Conservation (phyloP, 2,329 filamentous ascomycete genomes). For the Alternaria consortialis region DNA sequence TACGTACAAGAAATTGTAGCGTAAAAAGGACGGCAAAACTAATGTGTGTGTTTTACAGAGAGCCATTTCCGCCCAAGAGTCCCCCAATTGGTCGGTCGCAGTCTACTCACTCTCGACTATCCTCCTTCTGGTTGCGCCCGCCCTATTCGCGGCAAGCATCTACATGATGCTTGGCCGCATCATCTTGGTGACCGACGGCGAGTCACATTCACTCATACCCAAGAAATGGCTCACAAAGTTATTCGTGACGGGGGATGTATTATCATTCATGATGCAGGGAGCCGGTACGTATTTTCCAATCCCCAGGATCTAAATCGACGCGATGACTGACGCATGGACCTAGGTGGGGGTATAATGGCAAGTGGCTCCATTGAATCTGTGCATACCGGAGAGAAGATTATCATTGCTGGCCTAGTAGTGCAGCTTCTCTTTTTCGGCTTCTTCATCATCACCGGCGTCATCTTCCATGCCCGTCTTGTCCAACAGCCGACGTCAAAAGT, state of each 20-base stretch:
- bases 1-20: not conserved
- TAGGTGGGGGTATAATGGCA: conserved; percentile 51
- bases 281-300: conserved; percentile 17
- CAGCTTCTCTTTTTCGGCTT: conserved; percentile 60
- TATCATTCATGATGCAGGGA: conserved; percentile 56
- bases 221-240: conserved; percentile 54
- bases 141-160: conserved; percentile 59
- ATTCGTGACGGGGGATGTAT: conserved; percentile 57
- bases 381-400: conserved; percentile 53
- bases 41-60: not conserved
- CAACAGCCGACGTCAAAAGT: not conserved
- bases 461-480: conserved; percentile 22
- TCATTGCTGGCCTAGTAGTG: conserved; percentile 58
- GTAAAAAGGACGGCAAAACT: not conserved
- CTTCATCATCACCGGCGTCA: conserved; percentile 50
- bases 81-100: conserved; percentile 40
- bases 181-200: conserved; percentile 52
- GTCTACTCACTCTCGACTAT: conserved; percentile 54
- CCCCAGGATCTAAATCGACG: conserved; percentile 25
- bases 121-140: conserved; percentile 53
- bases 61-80: conserved; percentile 18
- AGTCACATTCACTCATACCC: conserved; percentile 51
- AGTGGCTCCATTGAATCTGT: conserved; percentile 28
- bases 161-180: conserved; percentile 61
- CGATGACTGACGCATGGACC: not conserved